Evolutionary conservation across 1,284 basidiomycete genomes (phyloP), one percentile per base, ranked within the genome.

Genomic region (Garcileccinum viscosum): DNA sequence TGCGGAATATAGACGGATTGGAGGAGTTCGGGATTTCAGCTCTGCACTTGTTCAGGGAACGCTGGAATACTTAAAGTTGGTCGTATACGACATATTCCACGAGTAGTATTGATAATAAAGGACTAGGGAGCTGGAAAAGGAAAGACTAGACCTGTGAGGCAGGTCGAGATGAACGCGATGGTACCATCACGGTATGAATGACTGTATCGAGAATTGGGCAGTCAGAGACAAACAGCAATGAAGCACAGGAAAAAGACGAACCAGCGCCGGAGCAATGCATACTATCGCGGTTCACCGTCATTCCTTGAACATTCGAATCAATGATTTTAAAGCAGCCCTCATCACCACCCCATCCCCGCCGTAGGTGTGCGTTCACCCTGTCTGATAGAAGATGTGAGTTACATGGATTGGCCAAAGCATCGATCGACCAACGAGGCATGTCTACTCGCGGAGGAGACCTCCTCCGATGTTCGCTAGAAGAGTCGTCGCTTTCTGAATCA

Each of bases 281-380:
- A 37, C 67, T 67, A 30, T 66, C 66, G 47, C 63, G 68, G 38
- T 76, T 73, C 38, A 76, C 0, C 4, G 73, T 75, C 8, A 67
- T 0, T 47, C 76, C 76, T 0, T 63, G 50, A 7, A 44, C 63
- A 14, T 5, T 63, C 5, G 72, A 68, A 30, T 1, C 4, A 0
- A 0, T 35, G 12, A 71, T 30, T 1, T 65, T 60, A 3, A 76
- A 1, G 32, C 66, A 70, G 17, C 9, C 22, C 15, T 2, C 14
- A 12, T 33, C 14, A 35, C 4, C 0, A 2, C 27, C 37, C 6
- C 2, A 5, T 14, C 44, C 24, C n/a, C 22, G 33, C 22, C 5
- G 24, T 1, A n/a, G 58, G 12, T 9, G 58, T 19, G 24, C 12
- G 30, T 59, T 62, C 32, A 60, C 24, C 5, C 17, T 53, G 11